Conservation (phyloP, 2,329 filamentous ascomycete species). For the Clonostachys rhizophaga region DNA sequence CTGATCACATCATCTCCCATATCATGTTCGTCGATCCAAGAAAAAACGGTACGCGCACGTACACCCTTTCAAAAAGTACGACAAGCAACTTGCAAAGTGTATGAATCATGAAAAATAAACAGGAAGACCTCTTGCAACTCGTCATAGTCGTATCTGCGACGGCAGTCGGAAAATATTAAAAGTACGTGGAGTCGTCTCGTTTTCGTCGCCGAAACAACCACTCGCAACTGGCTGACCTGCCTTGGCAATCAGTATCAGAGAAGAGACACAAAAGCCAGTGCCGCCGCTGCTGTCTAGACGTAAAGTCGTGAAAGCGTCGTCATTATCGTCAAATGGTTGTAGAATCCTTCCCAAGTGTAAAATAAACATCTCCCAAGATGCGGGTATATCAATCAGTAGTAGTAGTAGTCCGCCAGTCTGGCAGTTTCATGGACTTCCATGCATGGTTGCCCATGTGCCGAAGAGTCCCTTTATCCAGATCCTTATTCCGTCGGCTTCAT, state of each 20-base stretch:
- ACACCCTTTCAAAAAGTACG: neutral
- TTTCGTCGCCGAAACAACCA: slow-evolving; percentile 1
- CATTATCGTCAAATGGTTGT: slow-evolving; percentile 35
- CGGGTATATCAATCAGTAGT: slow-evolving; percentile 14
- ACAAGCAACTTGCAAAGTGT: neutral
- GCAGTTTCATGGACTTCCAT: slow-evolving; percentile 14
- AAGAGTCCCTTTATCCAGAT: slow-evolving; percentile 32
- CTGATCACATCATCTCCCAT: slow-evolving; percentile 6
- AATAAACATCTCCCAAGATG: neutral
- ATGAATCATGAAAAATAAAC: slow-evolving; percentile 2
- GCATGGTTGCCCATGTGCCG: slow-evolving; percentile 34
- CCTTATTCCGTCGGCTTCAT: slow-evolving; percentile 30
- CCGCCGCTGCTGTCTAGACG: slow-evolving; percentile 34
- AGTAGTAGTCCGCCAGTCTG: slow-evolving; percentile 9
- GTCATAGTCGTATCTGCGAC: slow-evolving; percentile 2
- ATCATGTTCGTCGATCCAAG: slow-evolving; percentile 4
- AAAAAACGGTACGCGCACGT: neutral
- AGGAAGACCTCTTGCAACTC: neutral
- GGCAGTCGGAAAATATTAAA: neutral
- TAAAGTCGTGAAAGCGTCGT: slow-evolving; percentile 41
- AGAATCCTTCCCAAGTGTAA: slow-evolving; percentile 22
- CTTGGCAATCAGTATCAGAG: neutral
- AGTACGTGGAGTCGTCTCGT: neutral
- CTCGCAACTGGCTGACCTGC: neutral
- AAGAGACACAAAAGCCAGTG: slow-evolving; percentile 18